Base-by-base conservation (phyloP, 106 monocot genomes). In the Allium cepa region DNA sequence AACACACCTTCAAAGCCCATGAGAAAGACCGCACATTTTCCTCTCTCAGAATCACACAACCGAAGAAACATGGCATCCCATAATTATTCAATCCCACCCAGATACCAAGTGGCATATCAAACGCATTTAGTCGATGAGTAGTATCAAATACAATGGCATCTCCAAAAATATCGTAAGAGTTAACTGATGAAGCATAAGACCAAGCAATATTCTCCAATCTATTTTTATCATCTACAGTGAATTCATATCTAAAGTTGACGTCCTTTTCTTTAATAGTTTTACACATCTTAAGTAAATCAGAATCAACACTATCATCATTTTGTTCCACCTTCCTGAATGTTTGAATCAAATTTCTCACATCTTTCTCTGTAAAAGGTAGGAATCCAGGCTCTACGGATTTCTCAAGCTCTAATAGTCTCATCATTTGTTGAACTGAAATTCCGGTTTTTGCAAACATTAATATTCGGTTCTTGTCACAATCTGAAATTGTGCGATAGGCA, bases 81-180 rank as follows among this genome's bases (percentile, higher is more conserved):
- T 94, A 84, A 73, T 84, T 94, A 73, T 90, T 87, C 81, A 90
- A 78, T 49, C 93, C 93, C 66, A 94, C 67, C 93, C 89, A 94
- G 53, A 94, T 84, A 61, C 90, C 86, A 26, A 94, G 72, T 48
- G 81, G 62, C 84, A 84, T 82, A 68, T 87, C 85, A 58, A 90
- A 81, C 17, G 84, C 77, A 63, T 72, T 70, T 47, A 90, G 73
- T 26, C 76, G 83, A 48, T 84, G 89, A 10, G 80, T 90, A 5
- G 89, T 94, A 46, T 94, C 90, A 69, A 94, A 90, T 8, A 90
- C 80, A 46, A 94, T 74, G 17, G 79, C 93, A 80, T 94, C 90
- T 36, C 93, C 93, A 73, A 86, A 94, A 8, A 78, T 27, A 60
- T 90, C 90, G 73, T 94, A 94, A 50, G 78, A 84, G 72, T 90